Conservation (phyloP, 352 stramenopile genomes). For the Pythium periplocum region DNA sequence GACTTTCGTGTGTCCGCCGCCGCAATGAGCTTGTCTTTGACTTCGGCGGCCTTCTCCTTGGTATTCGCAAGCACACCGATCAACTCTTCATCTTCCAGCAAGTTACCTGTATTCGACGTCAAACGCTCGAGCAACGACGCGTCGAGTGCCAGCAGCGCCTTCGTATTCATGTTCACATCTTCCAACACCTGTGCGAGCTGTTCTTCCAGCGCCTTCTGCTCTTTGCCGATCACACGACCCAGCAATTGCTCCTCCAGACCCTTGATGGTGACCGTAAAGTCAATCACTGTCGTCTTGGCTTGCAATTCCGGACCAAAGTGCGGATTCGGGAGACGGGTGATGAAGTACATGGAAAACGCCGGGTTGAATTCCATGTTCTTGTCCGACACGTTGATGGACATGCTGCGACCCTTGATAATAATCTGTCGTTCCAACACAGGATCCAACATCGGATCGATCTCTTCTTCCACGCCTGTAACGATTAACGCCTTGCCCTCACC, state of each 20-base stretch:
- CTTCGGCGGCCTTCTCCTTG: conserved; percentile 97
- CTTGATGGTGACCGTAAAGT: conserved; percentile 98
- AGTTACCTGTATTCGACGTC: conserved; percentile 96
- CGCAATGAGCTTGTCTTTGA: conserved; percentile 96
- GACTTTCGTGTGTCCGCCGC: conserved; percentile 95
- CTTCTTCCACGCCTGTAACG: conserved; percentile 95
- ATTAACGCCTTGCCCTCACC: conserved; percentile 93
- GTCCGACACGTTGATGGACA: conserved; percentile 98
- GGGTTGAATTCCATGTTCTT: conserved; percentile 99
- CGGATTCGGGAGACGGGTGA: conserved; percentile 96
- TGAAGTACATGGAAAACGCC: conserved; percentile 98
- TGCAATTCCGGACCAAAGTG: conserved; percentile 97
- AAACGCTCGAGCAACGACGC: conserved; percentile 94
- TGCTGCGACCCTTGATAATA: conserved; percentile 93
- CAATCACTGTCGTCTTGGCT: conserved; percentile 98
- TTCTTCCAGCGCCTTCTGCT: conserved; percentile 97
- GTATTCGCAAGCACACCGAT: conserved; percentile 97
- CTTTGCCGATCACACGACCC: conserved; percentile 96
- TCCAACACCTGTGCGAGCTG: conserved; percentile 98
- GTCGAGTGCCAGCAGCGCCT: conserved; percentile 94
- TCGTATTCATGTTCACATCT: conserved; percentile 98
- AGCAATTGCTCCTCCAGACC: conserved; percentile 96
- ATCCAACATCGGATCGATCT: conserved; percentile 98
- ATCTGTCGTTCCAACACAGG: conserved; percentile 97
- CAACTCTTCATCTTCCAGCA: conserved; percentile 98